Evolutionary conservation across 495 filamentous ascomycete species (phyloP), one percentile per base, ranked within the genome.

Genomic region (Hypoxylon lienhwacheense): DNA sequence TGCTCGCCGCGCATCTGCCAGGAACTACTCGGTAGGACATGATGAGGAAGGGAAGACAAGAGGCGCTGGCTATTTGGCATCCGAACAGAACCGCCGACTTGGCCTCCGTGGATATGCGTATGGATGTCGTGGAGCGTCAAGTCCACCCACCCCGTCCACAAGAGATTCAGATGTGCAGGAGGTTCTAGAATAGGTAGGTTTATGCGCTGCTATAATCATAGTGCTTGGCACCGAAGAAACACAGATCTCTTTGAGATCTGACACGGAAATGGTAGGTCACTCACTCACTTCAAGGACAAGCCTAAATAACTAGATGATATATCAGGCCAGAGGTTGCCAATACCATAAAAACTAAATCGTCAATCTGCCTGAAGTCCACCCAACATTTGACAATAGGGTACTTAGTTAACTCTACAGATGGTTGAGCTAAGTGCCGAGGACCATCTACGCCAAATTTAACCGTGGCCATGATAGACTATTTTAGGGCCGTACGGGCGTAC

Each of bases 111-210:
- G 28, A 31, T 31, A 47, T 36, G 42, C 26, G 39, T 29, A 28
- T 37, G 12, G 19, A 19, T 55, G 58, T 42, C 58, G 52, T 61
- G 52, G 58, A 61, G 50, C 52, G 22, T 39, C 17, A 15, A 44
- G 25, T 55, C 32, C 5, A 42, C 52, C 42, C 42, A 32, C 43
- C 47, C 25, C 24, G 37, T 42, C 33, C 8, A 17, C 15, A 29
- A 28, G 31, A 55, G 50, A 55, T 47, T 52, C 31, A 21, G 42
- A 55, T 52, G 21, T 44, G 24, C 51, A 36, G 21, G 35, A 32
- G 29, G 28, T 17, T 19, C 14, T 29, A 16, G 19, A 5, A 48
- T 31, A 15, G 14, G 15, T 6, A 24, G 32, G 39, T 44, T 47
- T 37, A 45, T 60, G 42, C 52, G 24, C 16, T 42, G 35, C 39